These are phyloP conservation scores for Trichoderma afroharzianum DNA, from an alignment of 2,329 filamentous ascomycete species.

Conservation along the genomic window DNA sequence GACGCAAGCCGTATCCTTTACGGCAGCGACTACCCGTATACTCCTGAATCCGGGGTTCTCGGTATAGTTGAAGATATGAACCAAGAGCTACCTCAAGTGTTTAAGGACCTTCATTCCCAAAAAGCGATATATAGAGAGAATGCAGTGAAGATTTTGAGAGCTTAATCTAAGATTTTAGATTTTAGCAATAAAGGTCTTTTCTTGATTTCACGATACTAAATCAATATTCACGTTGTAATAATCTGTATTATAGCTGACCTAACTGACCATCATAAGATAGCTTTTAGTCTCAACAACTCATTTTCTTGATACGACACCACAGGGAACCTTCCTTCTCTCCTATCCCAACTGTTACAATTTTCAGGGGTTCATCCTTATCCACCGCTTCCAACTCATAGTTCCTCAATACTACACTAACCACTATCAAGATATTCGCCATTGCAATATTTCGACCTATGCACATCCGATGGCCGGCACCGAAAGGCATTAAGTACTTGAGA, in stretches of 20 bases:
- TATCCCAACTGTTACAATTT: neutral
- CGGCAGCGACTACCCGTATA: slow-evolving; percentile 52
- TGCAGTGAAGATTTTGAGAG: neutral
- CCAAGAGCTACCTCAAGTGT: neutral
- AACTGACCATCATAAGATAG: no score
- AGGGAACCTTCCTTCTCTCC: neutral
- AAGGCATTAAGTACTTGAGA: neutral
- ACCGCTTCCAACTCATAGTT: neutral
- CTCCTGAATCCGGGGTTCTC: slow-evolving; percentile 25
- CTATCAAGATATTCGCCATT: neutral
- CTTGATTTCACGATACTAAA: no score
- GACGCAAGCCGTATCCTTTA: slow-evolving; percentile 44
- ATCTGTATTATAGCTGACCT: no score
- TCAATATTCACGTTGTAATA: no score
- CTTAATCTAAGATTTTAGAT: neutral
- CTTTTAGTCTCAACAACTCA: neutral
- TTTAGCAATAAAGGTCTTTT: neutral
- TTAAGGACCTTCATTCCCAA: neutral
- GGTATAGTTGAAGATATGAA: neutral
- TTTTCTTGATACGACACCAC: neutral
- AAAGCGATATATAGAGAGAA: neutral
- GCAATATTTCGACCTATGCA: neutral
- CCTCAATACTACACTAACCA: neutral
- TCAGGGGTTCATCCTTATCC: neutral
- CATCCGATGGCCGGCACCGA: neutral